Base-by-base conservation (phyloP, 2,329 filamentous ascomycete genomes). In the Parastagonospora nodorum region DNA sequence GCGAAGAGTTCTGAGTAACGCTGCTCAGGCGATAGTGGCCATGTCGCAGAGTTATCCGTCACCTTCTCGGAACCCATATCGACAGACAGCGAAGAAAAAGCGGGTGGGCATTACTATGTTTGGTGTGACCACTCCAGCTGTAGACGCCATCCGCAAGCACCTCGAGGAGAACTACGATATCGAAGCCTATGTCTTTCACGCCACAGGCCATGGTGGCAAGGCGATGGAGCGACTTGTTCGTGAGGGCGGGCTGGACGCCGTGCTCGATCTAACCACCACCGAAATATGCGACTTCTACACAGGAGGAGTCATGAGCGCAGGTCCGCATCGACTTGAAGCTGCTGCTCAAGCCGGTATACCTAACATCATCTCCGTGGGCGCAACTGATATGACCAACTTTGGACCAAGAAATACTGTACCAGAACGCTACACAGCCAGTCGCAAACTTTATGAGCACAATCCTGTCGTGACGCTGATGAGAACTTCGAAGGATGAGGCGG, bases 31-130 rank as follows among this genome's bases (percentile, higher is more conserved):
- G 0, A 83, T 89, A 32, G 74, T 74, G 0, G 86, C 80, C 0
- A 87, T 88, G 79, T 81, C 84, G 0, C 51, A 56, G 1, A 71
- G 77, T 0, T 84, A 83, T 50, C 61, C 46, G 53, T 45, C 51
- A 12, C 41, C 47, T 36, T 37, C 48, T 11, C 12, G 30, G 12
- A 19, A 39, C 10, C 1, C 9, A 5, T 7, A 11, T 19, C 8
- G 15, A 5, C 1, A 37, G 4, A 5, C 32, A 10, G 12, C 19
- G 5, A 11, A 32, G 15, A 79, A 77, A 59, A 80, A 78, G 48
- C 74, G 80, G 0, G 75, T 90, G 6, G 87, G 81, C 0, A 81
- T 89, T 19, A 88, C 87, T 2, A 90, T 90, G 87, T 90, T 89
- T 63, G 87, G 88, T 2, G 86, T 90, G 6, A 90, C 88, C 0